Conservation (phyloP, 441 rosid genomes). For the Omphalea diandra region DNA sequence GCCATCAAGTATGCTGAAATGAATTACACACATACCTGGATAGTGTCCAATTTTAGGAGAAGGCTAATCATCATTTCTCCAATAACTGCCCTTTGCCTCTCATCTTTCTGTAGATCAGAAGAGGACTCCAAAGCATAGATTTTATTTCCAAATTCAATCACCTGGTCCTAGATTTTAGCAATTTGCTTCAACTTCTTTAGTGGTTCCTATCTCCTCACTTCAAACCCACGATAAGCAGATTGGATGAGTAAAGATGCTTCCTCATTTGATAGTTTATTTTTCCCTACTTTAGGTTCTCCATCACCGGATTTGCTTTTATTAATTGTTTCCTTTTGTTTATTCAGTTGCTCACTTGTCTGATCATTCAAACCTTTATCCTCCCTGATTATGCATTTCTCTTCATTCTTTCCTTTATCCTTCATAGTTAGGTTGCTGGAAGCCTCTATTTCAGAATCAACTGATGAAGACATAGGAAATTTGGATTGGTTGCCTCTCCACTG, state of each 20-base stretch:
- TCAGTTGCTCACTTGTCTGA: constrained; percentile 17
- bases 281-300: constrained; percentile 13
- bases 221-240: constrained; percentile 58
- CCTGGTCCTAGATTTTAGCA: constrained; percentile 42
- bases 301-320: background rate
- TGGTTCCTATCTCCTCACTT: constrained; percentile 59
- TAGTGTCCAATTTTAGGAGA: constrained; percentile 53
- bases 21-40: constrained; percentile 64
- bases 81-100: constrained; percentile 35
- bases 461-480: background rate
- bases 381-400: background rate
- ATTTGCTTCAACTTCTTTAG: constrained; percentile 67
- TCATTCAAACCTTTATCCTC: constrained; percentile 2
- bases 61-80: constrained; percentile 75
- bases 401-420: background rate
- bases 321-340: constrained; percentile 9
- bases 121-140: constrained; percentile 42
- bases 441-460: constrained; percentile 4
- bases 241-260: constrained; percentile 60
- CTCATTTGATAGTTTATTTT: constrained; percentile 32
- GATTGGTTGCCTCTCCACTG: constrained; percentile 1
- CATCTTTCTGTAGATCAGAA: constrained; percentile 23
- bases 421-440: background rate
- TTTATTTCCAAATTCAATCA: constrained; percentile 42
- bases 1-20: background rate